Evolutionary conservation across 2,329 filamentous ascomycete species (phyloP), one percentile per base, ranked within the genome.

Genomic region (Gyromitra esculenta): DNA sequence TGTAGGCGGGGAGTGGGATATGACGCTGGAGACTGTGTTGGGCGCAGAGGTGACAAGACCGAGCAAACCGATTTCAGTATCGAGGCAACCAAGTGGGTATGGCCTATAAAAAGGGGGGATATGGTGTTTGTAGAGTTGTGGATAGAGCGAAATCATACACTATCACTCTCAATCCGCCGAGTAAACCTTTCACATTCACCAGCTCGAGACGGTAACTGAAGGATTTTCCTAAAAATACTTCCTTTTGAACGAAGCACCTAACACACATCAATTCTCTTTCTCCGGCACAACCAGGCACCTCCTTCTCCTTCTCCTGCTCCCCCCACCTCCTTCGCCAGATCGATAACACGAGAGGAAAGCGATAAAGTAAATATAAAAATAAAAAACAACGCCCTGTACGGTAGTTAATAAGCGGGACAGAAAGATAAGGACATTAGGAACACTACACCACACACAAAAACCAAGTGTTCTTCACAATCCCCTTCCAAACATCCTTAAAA

Each of bases 11-110:
- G 82, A 84, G 45, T 83, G 83, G 66, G 86, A 85, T 39, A 83
- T 86, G 59, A 84, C 84, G 1, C 84, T 92, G 25, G 89, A 92
- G 77, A 85, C 88, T 39, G 89, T 91, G 59, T 83, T 81, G 25
- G 50, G 75, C 13, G 79, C 80, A 5, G 74, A 54, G 15, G n/a
- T 35, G 57, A 21, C 31, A 18, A 43, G 25, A 5, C 48, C 60
- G 21, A 56, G 59, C 18, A 37, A 25, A 13, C 45, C 41, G 11
- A n/a, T 73, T 54, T 41, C 48, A 8, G 64, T 67, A 11, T 39
- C 37, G 18, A 37, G 48, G 39, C 39, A 11, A 50, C 37, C 11
- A n/a, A 59, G 50, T 45, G 48, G 50, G 21, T 67, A 67, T 57
- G 64, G 64, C 2, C 9, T 67, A 35, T 67, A 25, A 65, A 43